Percentiles rank a stretch among this genome's conserved stretches.
phyloP scores from a whole-genome alignment of 345 rosid genomes.

The Clausena lansium region DNA sequence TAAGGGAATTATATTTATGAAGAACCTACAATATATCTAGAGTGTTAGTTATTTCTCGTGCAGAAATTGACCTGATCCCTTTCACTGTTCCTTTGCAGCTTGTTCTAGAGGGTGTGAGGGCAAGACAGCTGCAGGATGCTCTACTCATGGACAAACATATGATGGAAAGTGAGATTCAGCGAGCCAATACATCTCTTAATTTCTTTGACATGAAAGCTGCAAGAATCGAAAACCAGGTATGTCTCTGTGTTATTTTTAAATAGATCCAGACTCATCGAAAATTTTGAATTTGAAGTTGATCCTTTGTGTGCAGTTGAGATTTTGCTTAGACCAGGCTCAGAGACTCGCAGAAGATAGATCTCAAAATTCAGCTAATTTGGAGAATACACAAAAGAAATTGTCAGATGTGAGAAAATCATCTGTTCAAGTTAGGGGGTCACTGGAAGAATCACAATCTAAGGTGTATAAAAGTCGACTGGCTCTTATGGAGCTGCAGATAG shows the following conservation, averaged over 20 bases:
- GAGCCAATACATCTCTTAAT: slow-evolving; percentile 59
- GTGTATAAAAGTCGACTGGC: slow-evolving; percentile 51
- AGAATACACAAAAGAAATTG: slow-evolving; percentile 60
- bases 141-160: slow-evolving; percentile 54
- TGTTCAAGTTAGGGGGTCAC: slow-evolving; percentile 61
- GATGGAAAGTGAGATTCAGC: slow-evolving; percentile 72
- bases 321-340: slow-evolving; percentile 66
- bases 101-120: slow-evolving; percentile 70
- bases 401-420: slow-evolving; percentile 55
- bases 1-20: background rate
- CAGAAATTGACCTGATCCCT: slow-evolving; percentile 21
- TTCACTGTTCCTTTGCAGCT: slow-evolving; percentile 53
- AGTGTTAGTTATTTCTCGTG: background rate
- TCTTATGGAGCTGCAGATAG: slow-evolving; percentile 53
- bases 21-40: background rate
- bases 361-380: slow-evolving; percentile 48
- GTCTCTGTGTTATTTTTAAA: slow-evolving; percentile 3
- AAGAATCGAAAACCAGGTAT: slow-evolving; percentile 90
- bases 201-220: slow-evolving; percentile 62
- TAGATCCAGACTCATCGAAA: background rate
- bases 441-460: slow-evolving; percentile 63
- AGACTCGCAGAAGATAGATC: slow-evolving; percentile 63
- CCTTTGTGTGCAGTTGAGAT: slow-evolving; percentile 61
- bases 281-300: slow-evolving; percentile 3
- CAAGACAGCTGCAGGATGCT: slow-evolving; percentile 72